Conservation (phyloP, 306 rosid species). For the Quercus engelmannii region DNA sequence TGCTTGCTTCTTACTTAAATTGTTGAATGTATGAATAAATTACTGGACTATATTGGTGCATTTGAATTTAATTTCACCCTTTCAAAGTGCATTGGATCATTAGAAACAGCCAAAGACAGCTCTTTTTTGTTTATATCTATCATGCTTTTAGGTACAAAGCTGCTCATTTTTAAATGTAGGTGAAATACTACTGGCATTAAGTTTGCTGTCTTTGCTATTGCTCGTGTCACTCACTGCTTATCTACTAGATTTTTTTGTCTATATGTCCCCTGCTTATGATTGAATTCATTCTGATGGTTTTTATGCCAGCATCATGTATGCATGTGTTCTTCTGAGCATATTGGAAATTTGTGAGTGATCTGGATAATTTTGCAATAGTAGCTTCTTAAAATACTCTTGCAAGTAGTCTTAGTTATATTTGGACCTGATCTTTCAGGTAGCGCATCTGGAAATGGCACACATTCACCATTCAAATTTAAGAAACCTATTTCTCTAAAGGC, state of each 20-base stretch:
- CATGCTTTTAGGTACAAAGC: not conserved
- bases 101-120: not conserved
- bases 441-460: slow-evolving; percentile 83
- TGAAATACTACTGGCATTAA: not conserved
- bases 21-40: not conserved
- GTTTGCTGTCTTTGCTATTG: not conserved
- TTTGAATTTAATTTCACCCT: not conserved
- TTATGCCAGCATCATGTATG: not conserved
- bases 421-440: slow-evolving; percentile 47
- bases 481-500: slow-evolving; percentile 62
- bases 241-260: not conserved
- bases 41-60: not conserved
- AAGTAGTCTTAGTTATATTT: slow-evolving; percentile 3
- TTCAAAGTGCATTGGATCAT: not conserved
- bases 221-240: not conserved
- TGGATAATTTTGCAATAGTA: not conserved
- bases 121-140: not conserved
- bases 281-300: not conserved
- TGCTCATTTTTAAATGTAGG: not conserved
- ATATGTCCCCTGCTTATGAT: not conserved
- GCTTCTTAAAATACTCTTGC: not conserved
- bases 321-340: not conserved
- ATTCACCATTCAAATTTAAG: slow-evolving; percentile 57
- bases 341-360: not conserved
- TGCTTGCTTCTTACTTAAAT: not conserved